Conservation (phyloP, 306 rosid species). For the Acacia acuminata region DNA sequence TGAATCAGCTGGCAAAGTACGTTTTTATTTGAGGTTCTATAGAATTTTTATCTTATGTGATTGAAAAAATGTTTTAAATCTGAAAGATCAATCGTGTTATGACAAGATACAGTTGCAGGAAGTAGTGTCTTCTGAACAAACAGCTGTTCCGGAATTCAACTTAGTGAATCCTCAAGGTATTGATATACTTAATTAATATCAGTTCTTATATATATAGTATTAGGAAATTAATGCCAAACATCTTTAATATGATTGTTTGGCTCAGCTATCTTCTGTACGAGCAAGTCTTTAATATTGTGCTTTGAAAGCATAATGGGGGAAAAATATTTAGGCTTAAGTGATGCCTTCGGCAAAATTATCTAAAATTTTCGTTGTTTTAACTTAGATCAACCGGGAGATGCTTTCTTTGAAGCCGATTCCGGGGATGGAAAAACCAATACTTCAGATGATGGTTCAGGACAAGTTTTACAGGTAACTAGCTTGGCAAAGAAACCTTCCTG, state of each 20-base stretch:
- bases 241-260: background rate
- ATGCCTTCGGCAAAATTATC: background rate
- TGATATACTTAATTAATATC: background rate
- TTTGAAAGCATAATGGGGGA: background rate
- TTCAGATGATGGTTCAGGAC: constrained; percentile 40
- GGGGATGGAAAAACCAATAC: constrained; percentile 28
- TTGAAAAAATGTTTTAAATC: constrained; percentile 29
- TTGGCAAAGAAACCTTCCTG: background rate
- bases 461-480: constrained; percentile 51
- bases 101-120: constrained; percentile 47
- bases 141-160: constrained; percentile 26
- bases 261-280: background rate
- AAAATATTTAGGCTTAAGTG: background rate
- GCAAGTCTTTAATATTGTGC: background rate
- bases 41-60: constrained; percentile 6
- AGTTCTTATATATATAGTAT: background rate
- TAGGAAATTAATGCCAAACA: background rate
- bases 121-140: constrained; percentile 35
- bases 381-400: constrained; percentile 44
- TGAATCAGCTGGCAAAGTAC: constrained; percentile 37
- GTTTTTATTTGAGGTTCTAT: constrained; percentile 9
- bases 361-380: constrained; percentile 17
- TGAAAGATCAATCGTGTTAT: constrained; percentile 27
- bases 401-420: constrained; percentile 38
- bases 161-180: constrained; percentile 52